Evolutionary conservation across 2,329 filamentous ascomycete species (phyloP).

Genomic region (Aspergillus sp.): DNA sequence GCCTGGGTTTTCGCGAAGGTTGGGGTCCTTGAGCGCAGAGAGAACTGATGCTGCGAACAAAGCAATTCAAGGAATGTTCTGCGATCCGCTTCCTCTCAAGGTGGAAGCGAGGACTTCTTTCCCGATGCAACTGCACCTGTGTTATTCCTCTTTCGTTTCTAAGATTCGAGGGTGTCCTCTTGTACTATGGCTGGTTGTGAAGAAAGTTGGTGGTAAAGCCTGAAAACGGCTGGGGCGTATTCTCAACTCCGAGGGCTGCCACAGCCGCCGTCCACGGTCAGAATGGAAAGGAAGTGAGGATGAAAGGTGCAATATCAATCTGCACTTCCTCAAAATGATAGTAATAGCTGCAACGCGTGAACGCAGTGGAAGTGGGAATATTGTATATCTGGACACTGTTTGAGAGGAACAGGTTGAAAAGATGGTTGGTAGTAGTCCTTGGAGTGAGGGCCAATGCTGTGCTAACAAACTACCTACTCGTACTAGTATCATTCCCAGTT

Average conservation of each 20-base stretch:
- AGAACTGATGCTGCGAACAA: slow-evolving; percentile 23
- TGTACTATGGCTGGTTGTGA: slow-evolving; percentile 9
- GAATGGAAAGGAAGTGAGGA: slow-evolving; percentile 2
- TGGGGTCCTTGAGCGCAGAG: slow-evolving; percentile 12
- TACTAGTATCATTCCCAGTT: not conserved
- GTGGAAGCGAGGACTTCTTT: not conserved
- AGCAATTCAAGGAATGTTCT: slow-evolving; percentile 26
- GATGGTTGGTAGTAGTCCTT: not conserved
- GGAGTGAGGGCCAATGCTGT: not conserved
- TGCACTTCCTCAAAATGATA: not conserved
- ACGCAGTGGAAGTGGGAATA: not conserved
- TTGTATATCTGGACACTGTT: not conserved
- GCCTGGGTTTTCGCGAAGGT: slow-evolving; percentile 25
- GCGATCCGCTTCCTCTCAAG: not conserved
- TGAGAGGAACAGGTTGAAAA: not conserved
- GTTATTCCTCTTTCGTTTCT: slow-evolving; percentile 8
- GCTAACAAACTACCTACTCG: not conserved
- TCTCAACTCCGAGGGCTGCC: slow-evolving; percentile 14
- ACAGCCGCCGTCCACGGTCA: not conserved
- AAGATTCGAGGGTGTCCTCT: not conserved
- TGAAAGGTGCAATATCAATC: not conserved
- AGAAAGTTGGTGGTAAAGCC: slow-evolving; percentile 15
- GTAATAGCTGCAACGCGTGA: not conserved
- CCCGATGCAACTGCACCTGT: not conserved
- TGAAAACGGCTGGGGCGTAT: slow-evolving; percentile 23